A percentile compares a stretch with the other conserved stretches of the same genome.
Conservation (phyloP, 2,329 filamentous ascomycete genomes). For the Penicillium sp. region DNA sequence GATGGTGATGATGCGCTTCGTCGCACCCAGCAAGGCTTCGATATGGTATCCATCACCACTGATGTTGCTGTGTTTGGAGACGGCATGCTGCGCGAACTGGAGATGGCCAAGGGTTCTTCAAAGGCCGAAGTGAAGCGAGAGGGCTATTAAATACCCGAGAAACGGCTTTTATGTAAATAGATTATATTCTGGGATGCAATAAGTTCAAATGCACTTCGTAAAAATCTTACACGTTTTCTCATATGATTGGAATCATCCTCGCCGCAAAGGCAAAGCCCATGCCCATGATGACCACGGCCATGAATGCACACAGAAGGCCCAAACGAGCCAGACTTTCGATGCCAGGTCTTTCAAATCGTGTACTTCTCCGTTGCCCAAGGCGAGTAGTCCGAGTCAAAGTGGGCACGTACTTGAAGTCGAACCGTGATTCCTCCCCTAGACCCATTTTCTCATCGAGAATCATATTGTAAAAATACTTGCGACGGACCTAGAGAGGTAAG, state of each 20-base stretch:
- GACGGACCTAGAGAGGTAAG: slow-evolving; percentile 36
- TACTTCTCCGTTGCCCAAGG: slow-evolving; percentile 26
- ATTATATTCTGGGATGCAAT: not conserved
- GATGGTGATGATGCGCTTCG: slow-evolving; percentile 37
- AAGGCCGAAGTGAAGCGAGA: slow-evolving; percentile 9
- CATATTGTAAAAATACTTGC: slow-evolving; percentile 59
- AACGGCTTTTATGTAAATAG: not conserved
- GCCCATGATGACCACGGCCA: slow-evolving; percentile 10
- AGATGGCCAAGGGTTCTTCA: slow-evolving; percentile 30
- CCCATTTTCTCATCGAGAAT: slow-evolving; percentile 67
- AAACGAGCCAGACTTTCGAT: slow-evolving; percentile 29
- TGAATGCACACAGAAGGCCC: slow-evolving; percentile 26
- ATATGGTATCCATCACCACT: slow-evolving; percentile 45
- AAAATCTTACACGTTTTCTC: no score
- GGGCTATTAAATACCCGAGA: slow-evolving; percentile 13
- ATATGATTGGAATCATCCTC: slow-evolving; percentile 8
- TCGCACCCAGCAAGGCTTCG: slow-evolving; percentile 41
- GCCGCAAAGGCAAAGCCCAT: slow-evolving; percentile 17
- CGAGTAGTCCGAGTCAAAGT: slow-evolving; percentile 29
- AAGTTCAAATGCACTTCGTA: no score
- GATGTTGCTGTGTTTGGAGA: slow-evolving; percentile 38
- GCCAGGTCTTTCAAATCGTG: slow-evolving; percentile 23
- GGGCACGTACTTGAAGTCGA: slow-evolving; percentile 67
- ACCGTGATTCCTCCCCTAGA: slow-evolving; percentile 63
- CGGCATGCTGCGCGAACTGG: slow-evolving; percentile 36